Evolutionary conservation across 495 filamentous ascomycete species (phyloP), one percentile per base, ranked within the genome.

Genomic region (Xylaria intraflava): DNA sequence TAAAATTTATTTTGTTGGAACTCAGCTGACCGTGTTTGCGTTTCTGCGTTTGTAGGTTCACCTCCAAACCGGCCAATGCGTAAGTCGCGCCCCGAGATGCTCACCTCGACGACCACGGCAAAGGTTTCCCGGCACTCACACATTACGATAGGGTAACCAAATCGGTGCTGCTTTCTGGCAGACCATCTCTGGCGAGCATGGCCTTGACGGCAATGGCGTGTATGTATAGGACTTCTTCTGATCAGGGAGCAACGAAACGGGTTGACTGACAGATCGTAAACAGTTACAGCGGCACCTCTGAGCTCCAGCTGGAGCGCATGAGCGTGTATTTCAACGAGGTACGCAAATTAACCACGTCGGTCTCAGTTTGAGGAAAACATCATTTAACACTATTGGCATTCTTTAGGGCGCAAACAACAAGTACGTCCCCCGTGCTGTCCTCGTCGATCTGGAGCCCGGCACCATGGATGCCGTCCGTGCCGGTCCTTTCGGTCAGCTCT

Each of bases 301-400:
- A 97, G 75, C 90, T 99, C 70, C 93, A 99, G 81, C 81, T 96
- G 56, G 93, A 99, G 86, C 92, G 93, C 68, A 96, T 99, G 92
- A 99, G 91, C 78, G 93, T 99, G 73, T 99, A 99, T 85, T 99
- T 99, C 84, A 99, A 96, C 79, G 89, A 97, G 87, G 92, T 96
- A 72, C 51, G 78, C 41, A 49, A 22, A 16, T 11, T n/a, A 19
- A 47, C 27, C 1, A 33, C 3, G n/a, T 5, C 23, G 30, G 16
- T 49, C 23, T 20, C 12, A 12, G 20, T 19, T 24, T 30, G 11
- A 6, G 16, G 26, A 14, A 10, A n/a, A 33, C 0, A 30, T 10
- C 17, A 16, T 49, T 55, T 46, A 31, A 49, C 44, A 44, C 14
- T n/a, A 30, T 35, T 6, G 35, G 3, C 3, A n/a, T 38, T 41